Evolutionary conservation across 1,139 yeast species (phyloP), one percentile per base, ranked within the genome.

Genomic region (Entelexis sorbosivorans): DNA sequence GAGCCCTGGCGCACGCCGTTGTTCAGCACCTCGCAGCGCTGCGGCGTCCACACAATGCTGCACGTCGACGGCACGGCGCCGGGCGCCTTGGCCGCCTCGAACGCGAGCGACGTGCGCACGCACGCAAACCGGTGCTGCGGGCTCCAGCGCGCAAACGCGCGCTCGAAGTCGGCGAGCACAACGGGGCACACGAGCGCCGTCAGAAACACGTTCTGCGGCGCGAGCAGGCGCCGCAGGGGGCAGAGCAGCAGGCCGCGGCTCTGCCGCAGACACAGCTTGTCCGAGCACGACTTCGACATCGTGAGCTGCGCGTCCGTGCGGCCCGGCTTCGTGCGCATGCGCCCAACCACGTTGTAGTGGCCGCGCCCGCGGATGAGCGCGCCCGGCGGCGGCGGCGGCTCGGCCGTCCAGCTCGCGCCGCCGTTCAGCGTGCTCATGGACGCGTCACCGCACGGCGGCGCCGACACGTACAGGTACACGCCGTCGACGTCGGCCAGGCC

Each of bases 391-490:
- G 53, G 49, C 3, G 59, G 63, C 20, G 47, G 11, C 29, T 40
- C 44, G 7, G 29, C 35, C 19, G 24, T n/a, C 36, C 63, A 65
- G 19, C 40, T 40, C 24, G 50, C 58, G 17, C 52, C 58, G 26
- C 52, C 52, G 22, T 42, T 38, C 5, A 72, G 54, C 5, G 63
- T 55, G 29, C 72, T 73, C 78, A 87, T 76, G 9, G 94, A 82
- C 0, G 87, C 81, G 64, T 89, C 97, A 0, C 98, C 98, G 69
- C 98, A 89, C 0, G 97, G 97, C 0, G 85, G 75, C 57, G 85
- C 94, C 6, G 93, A 81, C 1, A 86, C 71, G 57, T 81, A 84
- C 52, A 89, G 62, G 0, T 79, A 82, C 4, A 58, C 42, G 1
- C 20, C 40, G n/a, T 20, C 45, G 22, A 39, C 35, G 22, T 55